Base-by-base conservation (phyloP, 2,329 filamentous ascomycete species). In the Aspergillus sp. region DNA sequence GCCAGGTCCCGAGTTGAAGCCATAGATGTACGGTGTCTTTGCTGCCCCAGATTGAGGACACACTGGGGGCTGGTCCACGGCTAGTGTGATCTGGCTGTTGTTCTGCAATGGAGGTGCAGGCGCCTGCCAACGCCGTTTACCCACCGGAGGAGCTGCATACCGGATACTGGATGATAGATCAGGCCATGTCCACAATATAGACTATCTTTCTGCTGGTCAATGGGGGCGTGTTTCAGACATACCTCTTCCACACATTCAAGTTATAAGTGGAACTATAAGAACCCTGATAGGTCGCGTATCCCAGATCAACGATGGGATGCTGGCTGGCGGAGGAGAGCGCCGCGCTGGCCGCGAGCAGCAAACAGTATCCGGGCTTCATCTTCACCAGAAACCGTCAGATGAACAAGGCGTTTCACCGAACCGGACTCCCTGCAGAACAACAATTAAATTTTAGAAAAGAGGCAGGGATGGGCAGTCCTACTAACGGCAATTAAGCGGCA, bases 221-320 rank as follows among this genome's bases (percentile, higher is more conserved):
- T 13, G n/a, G 41, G 12, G 17, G 41, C 10, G 10, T 36, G 32
- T 36, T 36, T 21, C n/a, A 23, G n/a, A 39, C 61, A 50, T 71
- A 80, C 80, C 81, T 80, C 68, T 77, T 80, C 72, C 76, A 84
- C 28, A 76, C 69, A 59, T 83, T 82, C 9, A 82, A 53, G 2
- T 74, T 72, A 9, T 70, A 76, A 0, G 73, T 72, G 4, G 69
- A 19, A 61, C 82, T 75, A 43, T 76, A 71, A 36, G 69, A 72
- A 9, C 81, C 82, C 61, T 78, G 69, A 62, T 84, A 84, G 19
- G 71, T 70, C 8, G 74, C 74, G 59, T 84, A 84, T 8, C 76
- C 80, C 1, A 83, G 66, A 63, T 83, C 76, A 21, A 82, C 79
- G 10, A 59, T 57, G 6, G 61, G 65, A 10, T 12, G 36, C 19